Conservation (phyloP, 2,329 filamentous ascomycete genomes). For the Aspergillus spinulosporus region DNA sequence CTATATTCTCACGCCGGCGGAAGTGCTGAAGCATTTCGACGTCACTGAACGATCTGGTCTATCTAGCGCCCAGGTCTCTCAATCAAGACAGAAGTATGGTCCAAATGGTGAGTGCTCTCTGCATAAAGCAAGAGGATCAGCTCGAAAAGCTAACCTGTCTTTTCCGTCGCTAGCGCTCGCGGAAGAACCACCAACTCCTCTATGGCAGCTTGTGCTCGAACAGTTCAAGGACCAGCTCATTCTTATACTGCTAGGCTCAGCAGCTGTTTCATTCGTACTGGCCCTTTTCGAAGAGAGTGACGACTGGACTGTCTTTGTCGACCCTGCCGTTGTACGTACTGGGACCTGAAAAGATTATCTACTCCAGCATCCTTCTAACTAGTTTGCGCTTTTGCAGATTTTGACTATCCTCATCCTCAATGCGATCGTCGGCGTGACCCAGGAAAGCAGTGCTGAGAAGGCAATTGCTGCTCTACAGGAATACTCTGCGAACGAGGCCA, state of each 20-base stretch:
- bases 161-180: conserved; percentile 58
- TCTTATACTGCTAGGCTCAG: conserved; percentile 88
- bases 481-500: conserved; percentile 98
- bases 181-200: conserved; percentile 90
- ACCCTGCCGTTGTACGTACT: conserved; percentile 81
- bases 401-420: conserved; percentile 96
- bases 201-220: conserved; percentile 96
- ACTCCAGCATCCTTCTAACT: conserved; percentile 20
- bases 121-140: conserved; percentile 1
- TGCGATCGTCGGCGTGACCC: conserved; percentile 93
- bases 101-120: conserved; percentile 51
- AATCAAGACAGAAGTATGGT: conserved; percentile 52
- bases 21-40: conserved; percentile 55
- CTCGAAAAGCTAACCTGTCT: conserved; percentile 21
- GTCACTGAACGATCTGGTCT: conserved; percentile 54
- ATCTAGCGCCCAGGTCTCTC: conserved; percentile 50
- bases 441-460: conserved; percentile 98
- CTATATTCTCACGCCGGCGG: conserved; percentile 38
- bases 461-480: conserved; percentile 97
- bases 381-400: conserved; percentile 59
- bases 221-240: conserved; percentile 99
- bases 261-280: conserved; percentile 87
- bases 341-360: neutral
- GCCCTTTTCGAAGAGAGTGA: conserved; percentile 91
- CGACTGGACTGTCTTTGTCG: conserved; percentile 96